A percentile compares a stretch with the other conserved stretches of the same genome.
Evolutionary conservation across 495 filamentous ascomycete species (phyloP).

Genomic region (Podospora pseudocomata): DNA sequence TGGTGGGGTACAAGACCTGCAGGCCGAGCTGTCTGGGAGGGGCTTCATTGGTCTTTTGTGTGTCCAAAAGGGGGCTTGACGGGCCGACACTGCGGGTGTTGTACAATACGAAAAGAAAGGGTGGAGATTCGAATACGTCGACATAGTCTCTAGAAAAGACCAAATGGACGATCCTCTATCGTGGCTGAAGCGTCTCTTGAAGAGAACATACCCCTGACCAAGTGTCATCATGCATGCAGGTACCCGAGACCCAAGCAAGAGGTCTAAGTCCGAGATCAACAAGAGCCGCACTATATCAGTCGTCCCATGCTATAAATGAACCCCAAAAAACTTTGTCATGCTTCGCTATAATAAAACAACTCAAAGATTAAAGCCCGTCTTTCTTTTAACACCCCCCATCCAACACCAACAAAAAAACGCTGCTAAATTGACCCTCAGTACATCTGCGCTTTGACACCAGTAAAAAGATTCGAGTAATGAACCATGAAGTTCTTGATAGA

Average conservation of each 20-base stretch:
- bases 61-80: background rate
- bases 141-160: background rate
- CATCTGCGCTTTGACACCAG: no score
- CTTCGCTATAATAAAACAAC: background rate
- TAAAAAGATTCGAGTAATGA: no score
- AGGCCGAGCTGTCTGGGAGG: background rate
- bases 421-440: no score
- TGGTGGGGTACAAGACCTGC: background rate
- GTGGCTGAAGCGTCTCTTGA: background rate
- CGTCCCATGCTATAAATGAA: background rate
- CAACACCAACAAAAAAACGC: no score
- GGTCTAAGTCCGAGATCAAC: background rate
- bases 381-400: background rate
- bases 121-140: background rate
- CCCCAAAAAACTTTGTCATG: background rate
- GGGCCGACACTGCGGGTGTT: background rate
- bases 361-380: background rate
- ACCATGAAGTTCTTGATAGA: no score
- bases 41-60: background rate
- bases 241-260: background rate
- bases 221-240: background rate
- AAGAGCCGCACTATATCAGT: background rate
- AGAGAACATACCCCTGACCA: background rate
- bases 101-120: background rate
- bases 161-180: background rate